These are phyloP conservation scores for Areca catechu DNA, from an alignment of 176 grass and related monocot species.

Conservation along the genomic window DNA sequence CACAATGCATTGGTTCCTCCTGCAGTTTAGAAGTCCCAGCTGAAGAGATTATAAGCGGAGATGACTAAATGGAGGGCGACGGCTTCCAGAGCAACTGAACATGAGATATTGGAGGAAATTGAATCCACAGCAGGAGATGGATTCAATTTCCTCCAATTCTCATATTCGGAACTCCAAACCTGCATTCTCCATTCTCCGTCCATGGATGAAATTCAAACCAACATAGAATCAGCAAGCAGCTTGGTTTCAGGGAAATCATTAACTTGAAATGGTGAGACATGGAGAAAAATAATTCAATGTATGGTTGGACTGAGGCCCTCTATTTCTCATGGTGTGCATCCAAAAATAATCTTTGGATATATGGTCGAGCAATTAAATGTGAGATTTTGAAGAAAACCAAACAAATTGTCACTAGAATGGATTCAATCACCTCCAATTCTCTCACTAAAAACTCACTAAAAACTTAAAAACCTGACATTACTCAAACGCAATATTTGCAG, in stretches of 20 bases:
- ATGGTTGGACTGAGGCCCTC: too few species aligned
- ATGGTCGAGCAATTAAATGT: conserved; percentile 1
- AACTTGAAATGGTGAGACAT: too few species aligned
- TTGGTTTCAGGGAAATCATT: too few species aligned
- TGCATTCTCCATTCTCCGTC: too few species aligned
- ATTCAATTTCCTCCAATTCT: conserved; percentile 28
- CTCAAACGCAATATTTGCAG: background rate
- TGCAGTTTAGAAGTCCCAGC: background rate
- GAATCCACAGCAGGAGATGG: conserved; percentile 21
- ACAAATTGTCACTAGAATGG: background rate
- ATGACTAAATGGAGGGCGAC: conserved; percentile 50
- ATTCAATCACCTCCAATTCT: conserved; percentile 38
- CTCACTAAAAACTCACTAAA: conserved; percentile 28
- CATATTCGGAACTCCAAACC: conserved; percentile 22
- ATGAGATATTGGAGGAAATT: conserved; percentile 40
- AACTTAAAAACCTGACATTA: background rate
- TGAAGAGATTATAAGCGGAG: conserved; percentile 51
- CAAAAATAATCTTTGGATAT: background rate
- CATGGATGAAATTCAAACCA: too few species aligned
- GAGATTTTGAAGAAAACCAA: conserved; percentile 9
- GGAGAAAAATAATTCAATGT: too few species aligned
- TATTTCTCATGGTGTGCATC: too few species aligned
- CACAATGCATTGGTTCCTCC: too few species aligned
- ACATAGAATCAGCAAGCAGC: too few species aligned
- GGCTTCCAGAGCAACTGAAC: conserved; percentile 3